These are phyloP conservation scores for Venturia effusa DNA, from an alignment of 2,329 filamentous ascomycete species.

Conservation along the genomic window DNA sequence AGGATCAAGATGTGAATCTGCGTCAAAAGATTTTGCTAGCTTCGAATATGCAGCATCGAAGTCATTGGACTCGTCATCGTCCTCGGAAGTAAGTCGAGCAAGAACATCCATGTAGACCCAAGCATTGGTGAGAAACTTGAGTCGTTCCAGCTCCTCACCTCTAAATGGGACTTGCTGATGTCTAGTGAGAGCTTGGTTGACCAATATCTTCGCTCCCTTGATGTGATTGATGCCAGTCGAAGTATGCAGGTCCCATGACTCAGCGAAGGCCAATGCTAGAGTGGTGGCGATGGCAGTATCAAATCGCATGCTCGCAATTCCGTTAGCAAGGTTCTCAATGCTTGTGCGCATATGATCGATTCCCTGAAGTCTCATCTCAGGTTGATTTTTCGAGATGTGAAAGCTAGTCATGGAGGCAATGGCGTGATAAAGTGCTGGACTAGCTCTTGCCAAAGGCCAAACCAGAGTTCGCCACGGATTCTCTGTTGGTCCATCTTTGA, in stretches of 20 bases:
- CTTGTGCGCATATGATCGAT: constrained; percentile 60
- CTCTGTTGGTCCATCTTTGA: constrained; percentile 58
- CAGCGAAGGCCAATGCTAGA: constrained; percentile 55
- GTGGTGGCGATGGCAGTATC: constrained; percentile 61
- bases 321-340: constrained; percentile 46
- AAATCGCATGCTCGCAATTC: constrained; percentile 51
- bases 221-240: constrained; percentile 60
- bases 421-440: constrained; percentile 56
- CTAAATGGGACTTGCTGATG: constrained; percentile 30
- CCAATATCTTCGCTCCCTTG: constrained; percentile 53
- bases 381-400: constrained; percentile 49
- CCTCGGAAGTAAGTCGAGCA: constrained; percentile 52
- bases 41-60: constrained; percentile 32
- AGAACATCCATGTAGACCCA: constrained; percentile 69
- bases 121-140: constrained; percentile 59
- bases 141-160: constrained; percentile 40
- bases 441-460: constrained; percentile 56
- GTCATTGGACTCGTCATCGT: constrained; percentile 45
- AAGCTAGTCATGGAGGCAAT: constrained; percentile 60
- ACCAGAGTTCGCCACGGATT: constrained; percentile 62
- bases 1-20: constrained; percentile 47
- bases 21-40: constrained; percentile 18
- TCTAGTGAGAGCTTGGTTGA: constrained; percentile 46
- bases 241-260: constrained; percentile 61
- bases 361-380: constrained; percentile 48